phyloP scores from a whole-genome alignment of 805 yeast genomes.

The Suhomyces sp. region DNA sequence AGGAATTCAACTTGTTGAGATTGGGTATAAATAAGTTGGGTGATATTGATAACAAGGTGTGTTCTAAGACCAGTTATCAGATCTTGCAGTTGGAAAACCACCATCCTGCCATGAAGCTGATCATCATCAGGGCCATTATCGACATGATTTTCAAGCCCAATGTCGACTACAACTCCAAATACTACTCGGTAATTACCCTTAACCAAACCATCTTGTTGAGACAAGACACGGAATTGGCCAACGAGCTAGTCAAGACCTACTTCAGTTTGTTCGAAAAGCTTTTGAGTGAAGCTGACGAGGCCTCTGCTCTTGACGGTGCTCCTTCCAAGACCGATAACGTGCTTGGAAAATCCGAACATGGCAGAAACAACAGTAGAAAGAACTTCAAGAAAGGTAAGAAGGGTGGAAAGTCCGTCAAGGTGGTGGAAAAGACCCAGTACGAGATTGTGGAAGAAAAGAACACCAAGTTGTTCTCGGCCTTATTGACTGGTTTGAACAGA shows the following conservation, averaged over 20 bases:
- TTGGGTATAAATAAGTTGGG: constrained; percentile 93
- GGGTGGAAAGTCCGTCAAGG: constrained; percentile 79
- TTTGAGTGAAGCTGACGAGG: constrained; percentile 63
- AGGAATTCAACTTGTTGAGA: constrained; percentile 85
- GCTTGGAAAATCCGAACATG: constrained; percentile 56
- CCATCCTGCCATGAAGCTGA: constrained; percentile 93
- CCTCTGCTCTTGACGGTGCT: constrained; percentile 30
- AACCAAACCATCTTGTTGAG: constrained; percentile 89
- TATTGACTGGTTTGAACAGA: constrained; percentile 92
- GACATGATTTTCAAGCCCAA: constrained; percentile 74
- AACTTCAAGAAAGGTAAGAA: constrained; percentile 78
- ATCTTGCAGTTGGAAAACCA: constrained; percentile 78
- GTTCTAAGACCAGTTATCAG: constrained; percentile 82
- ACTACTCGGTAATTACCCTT: constrained; percentile 82
- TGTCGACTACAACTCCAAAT: constrained; percentile 78
- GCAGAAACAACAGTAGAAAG: constrained; percentile 55
- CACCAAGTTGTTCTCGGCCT: constrained; percentile 81
- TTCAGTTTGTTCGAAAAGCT: constrained; percentile 83
- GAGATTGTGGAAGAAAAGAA: constrained; percentile 76
- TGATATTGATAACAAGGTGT: constrained; percentile 85
- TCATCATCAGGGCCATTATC: constrained; percentile 73
- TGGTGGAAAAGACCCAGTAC: constrained; percentile 54
- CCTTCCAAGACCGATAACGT: constrained; percentile 33
- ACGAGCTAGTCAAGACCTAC: constrained; percentile 76
- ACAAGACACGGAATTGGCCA: constrained; percentile 77